These are phyloP conservation scores for Termitomyces titanicus DNA, from an alignment of 768 basidiomycete species.

Conservation along the genomic window DNA sequence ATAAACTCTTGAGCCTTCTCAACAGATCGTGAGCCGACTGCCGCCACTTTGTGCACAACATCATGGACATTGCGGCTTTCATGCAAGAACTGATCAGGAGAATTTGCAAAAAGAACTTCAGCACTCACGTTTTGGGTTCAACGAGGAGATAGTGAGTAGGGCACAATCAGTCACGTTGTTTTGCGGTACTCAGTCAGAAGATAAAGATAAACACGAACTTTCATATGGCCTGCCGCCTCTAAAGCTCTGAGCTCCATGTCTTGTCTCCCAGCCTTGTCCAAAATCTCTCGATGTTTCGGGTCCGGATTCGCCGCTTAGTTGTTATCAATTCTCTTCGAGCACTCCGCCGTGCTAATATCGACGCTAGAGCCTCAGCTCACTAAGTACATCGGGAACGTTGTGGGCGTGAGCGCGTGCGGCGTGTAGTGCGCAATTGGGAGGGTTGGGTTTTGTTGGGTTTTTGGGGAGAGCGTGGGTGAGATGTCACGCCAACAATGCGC, in stretches of 20 bases:
- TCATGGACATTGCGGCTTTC: slow-evolving; percentile 65
- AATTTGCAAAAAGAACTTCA: neutral
- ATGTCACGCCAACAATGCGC: slow-evolving; percentile 58
- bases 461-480: slow-evolving; percentile 17
- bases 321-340: slow-evolving; percentile 39
- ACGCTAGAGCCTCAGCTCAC: slow-evolving; percentile 51
- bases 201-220: slow-evolving; percentile 35
- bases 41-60: slow-evolving; percentile 62
- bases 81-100: neutral
- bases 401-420: slow-evolving; percentile 49
- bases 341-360: slow-evolving; percentile 47
- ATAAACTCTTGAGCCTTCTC: slow-evolving; percentile 73
- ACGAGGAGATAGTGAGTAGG: slow-evolving; percentile 61
- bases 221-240: slow-evolving; percentile 63
- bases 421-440: slow-evolving; percentile 44
- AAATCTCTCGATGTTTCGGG: slow-evolving; percentile 28
- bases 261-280: slow-evolving; percentile 31
- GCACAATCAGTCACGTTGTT: neutral
- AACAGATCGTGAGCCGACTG: slow-evolving; percentile 73
- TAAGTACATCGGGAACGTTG: slow-evolving; percentile 52
- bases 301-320: slow-evolving; percentile 32
- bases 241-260: too few species aligned
- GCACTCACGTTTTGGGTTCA: slow-evolving; percentile 62
- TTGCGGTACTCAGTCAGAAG: too few species aligned
- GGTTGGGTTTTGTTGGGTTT: slow-evolving; percentile 34